Evolutionary conservation across 768 basidiomycete genomes (phyloP).

Genomic region (Kwoniella botswanensis): DNA sequence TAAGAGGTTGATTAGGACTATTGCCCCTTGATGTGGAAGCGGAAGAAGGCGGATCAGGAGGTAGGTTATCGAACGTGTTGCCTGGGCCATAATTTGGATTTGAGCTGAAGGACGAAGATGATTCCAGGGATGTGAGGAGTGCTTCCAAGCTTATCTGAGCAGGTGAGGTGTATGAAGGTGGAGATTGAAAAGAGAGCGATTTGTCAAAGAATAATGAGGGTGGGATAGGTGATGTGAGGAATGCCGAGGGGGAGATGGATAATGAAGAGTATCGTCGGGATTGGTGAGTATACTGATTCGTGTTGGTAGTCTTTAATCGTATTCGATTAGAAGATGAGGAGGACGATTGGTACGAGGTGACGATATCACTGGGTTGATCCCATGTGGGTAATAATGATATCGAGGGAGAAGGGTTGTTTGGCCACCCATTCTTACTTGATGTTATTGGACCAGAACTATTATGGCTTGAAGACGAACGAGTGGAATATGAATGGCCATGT

Average conservation of each 20-base stretch:
- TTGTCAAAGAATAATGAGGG: constrained; percentile 27
- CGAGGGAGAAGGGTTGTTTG: constrained; percentile 14
- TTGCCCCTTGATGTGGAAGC: constrained; percentile 8
- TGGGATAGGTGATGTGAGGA: constrained; percentile 24
- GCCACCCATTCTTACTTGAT: constrained; percentile 14
- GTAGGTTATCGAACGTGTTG: constrained; percentile 5
- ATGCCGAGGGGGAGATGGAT: constrained; percentile 22
- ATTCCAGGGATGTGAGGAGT: constrained; percentile 14
- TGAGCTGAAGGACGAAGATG: not conserved
- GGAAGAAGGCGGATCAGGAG: constrained; percentile 26
- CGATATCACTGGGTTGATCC: constrained; percentile 36
- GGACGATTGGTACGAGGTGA: constrained; percentile 5
- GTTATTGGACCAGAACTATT: not conserved
- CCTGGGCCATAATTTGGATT: not conserved
- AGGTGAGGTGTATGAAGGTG: constrained; percentile 10
- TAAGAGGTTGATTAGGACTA: constrained; percentile 13
- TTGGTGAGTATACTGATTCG: not conserved
- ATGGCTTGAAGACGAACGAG: constrained; percentile 16
- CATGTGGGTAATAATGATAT: constrained; percentile 36
- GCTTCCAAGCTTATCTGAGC: constrained; percentile 27
- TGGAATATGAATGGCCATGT: constrained; percentile 19
- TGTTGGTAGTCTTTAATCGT: not conserved
- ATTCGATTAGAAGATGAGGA: constrained; percentile 4
- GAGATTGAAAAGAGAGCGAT: constrained; percentile 7
- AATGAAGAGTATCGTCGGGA: constrained; percentile 18